Conservation (phyloP, 2,329 filamentous ascomycete species). For the Fusarium pseudoanthophilum region DNA sequence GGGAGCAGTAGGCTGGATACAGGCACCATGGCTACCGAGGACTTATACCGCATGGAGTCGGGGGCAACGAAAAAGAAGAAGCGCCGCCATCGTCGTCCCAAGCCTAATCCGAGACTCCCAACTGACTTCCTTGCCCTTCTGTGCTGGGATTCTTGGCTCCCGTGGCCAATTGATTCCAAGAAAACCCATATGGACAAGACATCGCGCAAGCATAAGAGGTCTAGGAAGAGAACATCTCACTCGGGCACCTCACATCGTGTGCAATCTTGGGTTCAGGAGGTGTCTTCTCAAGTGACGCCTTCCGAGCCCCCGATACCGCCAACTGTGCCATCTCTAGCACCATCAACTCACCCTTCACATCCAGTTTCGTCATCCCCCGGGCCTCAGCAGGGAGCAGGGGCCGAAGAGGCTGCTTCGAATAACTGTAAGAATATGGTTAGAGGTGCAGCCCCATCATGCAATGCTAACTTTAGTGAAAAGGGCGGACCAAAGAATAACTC, state of each 20-base stretch:
- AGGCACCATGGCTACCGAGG: neutral
- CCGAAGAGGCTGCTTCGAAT: neutral
- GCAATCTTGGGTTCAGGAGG: neutral
- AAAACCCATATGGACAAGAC: neutral
- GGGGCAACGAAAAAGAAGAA: neutral
- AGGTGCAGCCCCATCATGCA: neutral
- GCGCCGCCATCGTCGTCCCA: neutral
- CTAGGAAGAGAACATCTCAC: neutral
- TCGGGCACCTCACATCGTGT: neutral
- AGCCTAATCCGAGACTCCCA: neutral
- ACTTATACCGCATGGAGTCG: neutral
- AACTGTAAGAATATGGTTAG: conserved; percentile 1
- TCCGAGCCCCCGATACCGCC: neutral
- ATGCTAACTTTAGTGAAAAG: conserved; percentile 5
- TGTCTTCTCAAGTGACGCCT: neutral
- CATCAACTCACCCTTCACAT: neutral
- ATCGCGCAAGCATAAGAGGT: neutral
- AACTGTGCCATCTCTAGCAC: neutral
- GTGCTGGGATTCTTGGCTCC: neutral
- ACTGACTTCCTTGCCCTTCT: neutral
- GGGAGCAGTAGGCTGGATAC: neutral
- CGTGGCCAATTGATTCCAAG: neutral
- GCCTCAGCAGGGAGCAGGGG: neutral
- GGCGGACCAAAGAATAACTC: neutral
- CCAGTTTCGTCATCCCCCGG: neutral